Base-by-base conservation (phyloP, 495 filamentous ascomycete species). In the Aspergillus panamensis region DNA sequence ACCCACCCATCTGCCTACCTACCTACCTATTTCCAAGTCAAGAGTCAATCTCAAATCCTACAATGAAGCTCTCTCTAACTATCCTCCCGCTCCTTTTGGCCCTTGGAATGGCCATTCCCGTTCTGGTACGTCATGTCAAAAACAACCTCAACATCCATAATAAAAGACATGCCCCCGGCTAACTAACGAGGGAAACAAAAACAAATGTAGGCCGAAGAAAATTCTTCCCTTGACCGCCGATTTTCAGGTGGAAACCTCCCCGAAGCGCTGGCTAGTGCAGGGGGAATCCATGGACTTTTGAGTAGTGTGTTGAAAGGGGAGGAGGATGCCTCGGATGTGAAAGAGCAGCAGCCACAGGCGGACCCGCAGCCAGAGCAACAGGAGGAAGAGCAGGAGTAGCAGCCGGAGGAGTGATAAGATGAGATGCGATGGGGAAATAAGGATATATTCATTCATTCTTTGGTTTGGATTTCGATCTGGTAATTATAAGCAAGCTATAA, bases 31-130 rank as follows among this genome's bases (percentile, higher is more conserved):
- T 16, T n/a, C 10, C 17, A 17, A 12, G 16, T 14, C 42, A 4
- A 9, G 19, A 25, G n/a, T 19, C 4, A 16, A n/a, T 44, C 6
- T 45, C 19, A 20, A 17, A 0, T 9, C 12, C 19, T 25, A 62
- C 21, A 12, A 65, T 62, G 63, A 66, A 62, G 47, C 33, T 58
- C 50, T 54, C 57, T n/a, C 6, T 60, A 2, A 14, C 49, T 3
- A 12, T 57, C 3, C 17, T 62, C 19, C n/a, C 57, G 6, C 33
- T 62, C 20, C 16, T 66, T 37, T 13, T 58, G 19, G 17, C 47
- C 9, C 10, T 30, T 3, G 54, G 40, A 1, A 39, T 60, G 45
- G 60, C 63, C 12, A 33, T 49, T 8, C 57, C 63, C 5, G 42
- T 60, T 19, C 59, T 49, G 19, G 63, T 62, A 49, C 30, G 51